phyloP scores from a whole-genome alignment of 1,139 yeast genomes.

The Pichia sp. region DNA sequence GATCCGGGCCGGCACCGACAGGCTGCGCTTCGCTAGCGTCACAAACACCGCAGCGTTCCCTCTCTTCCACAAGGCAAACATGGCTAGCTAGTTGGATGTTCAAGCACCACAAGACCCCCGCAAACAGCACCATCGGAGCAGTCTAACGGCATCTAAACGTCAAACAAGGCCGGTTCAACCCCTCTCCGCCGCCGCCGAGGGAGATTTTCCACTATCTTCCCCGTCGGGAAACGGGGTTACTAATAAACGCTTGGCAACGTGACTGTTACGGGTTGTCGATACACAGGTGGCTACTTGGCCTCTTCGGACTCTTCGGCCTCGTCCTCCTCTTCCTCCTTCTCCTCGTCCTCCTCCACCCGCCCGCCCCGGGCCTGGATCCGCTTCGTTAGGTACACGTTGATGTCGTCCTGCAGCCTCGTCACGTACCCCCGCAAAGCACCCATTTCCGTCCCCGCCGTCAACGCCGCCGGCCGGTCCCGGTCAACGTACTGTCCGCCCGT shows the following conservation, averaged over 20 bases:
- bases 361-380: slow-evolving; percentile 53
- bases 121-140: not conserved
- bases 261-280: not conserved
- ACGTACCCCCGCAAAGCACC: slow-evolving; percentile 60
- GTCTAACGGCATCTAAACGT: not conserved
- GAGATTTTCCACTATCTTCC: not conserved
- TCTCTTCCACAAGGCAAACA: not conserved
- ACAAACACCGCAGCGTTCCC: not conserved
- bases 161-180: too few relatives aligned
- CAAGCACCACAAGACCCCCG: not conserved
- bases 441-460: slow-evolving; percentile 45
- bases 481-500: slow-evolving; percentile 52
- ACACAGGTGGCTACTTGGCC: not conserved
- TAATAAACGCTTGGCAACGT: not conserved
- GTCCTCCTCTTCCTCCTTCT: slow-evolving; percentile 4
- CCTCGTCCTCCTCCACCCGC: slow-evolving; percentile 33
- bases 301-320: not conserved
- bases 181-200: not conserved
- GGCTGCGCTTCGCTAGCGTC: not conserved
- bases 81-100: not conserved
- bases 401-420: slow-evolving; percentile 67
- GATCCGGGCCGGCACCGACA: slow-evolving; percentile 5
- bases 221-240: not conserved
- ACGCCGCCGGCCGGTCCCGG: slow-evolving; percentile 57
- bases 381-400: slow-evolving; percentile 63